Evolutionary conservation across 805 yeast genomes (phyloP), one percentile per base, ranked within the genome.

Genomic region (Kurtzmaniella cleridarum): DNA sequence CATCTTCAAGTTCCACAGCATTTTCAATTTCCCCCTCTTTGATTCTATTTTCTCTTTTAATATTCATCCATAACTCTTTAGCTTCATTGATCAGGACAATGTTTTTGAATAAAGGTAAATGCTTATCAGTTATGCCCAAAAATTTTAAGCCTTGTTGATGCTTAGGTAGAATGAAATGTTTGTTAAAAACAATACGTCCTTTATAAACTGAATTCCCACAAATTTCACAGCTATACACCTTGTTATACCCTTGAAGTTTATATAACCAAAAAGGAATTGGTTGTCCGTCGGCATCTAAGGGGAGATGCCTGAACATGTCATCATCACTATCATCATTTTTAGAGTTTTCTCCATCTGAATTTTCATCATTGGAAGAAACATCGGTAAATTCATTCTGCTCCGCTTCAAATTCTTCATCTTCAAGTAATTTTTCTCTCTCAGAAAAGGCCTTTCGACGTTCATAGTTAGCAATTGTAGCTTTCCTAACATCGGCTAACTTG

Each of bases 211-310:
- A 57, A 50, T 85, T 79, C 4, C 95, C 95, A 56, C 98, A 93
- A 6, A 93, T 76, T 60, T 93, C 97, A 57, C 98, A 93, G 1
- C 61, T 51, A 49, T 78, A 86, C 38, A 75, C 77, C 32, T 76
- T 72, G 40, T 84, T 84, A 9, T 90, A 67, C 0, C 98, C 98
- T 51, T 88, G 89, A 33, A 90, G 66, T 58, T 90, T 93, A 69
- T 79, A 90, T 23, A 93, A 66, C 98, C 98, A 93, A 39, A 72
- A 78, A 1, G 98, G 98, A 23, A 93, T 87, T 1, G 97, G 97
- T 30, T 73, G 75, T 0, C 97, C 97, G 59, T 90, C 97, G 14
- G 85, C 75, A 0, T 95, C 98, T 0, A 86, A 38, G 0, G 96
- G 95, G 40, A 86, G 58, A 40, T 81, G 76, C 40, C 76, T 64